Evolutionary conservation across 2,329 filamentous ascomycete species (phyloP).

Genomic region (Fonsecaea nubica): DNA sequence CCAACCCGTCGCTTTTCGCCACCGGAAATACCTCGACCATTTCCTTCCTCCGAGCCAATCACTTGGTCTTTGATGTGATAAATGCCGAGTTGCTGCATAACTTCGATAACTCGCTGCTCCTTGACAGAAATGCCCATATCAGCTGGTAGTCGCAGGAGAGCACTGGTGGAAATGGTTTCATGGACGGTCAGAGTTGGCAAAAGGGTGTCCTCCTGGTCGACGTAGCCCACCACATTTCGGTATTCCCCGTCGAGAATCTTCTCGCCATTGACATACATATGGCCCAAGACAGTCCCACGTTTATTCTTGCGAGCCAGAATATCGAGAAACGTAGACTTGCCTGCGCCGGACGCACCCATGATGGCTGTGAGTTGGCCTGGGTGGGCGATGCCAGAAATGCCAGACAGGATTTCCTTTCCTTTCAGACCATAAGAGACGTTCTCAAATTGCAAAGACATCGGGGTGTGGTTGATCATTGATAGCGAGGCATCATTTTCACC

Average conservation of each 20-base stretch:
- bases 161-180: conserved; percentile 95
- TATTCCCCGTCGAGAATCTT: conserved; percentile 84
- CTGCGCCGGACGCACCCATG: conserved; percentile 97
- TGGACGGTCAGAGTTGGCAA: conserved; percentile 94
- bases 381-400: conserved; percentile 83
- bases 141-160: conserved; percentile 84
- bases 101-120: conserved; percentile 86
- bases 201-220: conserved; percentile 98
- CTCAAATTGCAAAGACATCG: conserved; percentile 85
- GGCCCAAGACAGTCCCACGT: conserved; percentile 75
- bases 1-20: conserved; percentile 95
- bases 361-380: conserved; percentile 96
- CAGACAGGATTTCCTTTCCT: conserved; percentile 81
- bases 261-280: conserved; percentile 93
- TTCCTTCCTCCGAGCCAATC: conserved; percentile 94
- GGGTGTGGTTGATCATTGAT: conserved; percentile 89
- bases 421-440: conserved; percentile 87
- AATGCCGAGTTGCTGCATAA: conserved; percentile 95
- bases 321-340: conserved; percentile 96
- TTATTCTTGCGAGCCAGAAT: conserved; percentile 98
- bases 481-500: conserved; percentile 86
- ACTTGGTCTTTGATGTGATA: conserved; percentile 91
- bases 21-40: conserved; percentile 92
- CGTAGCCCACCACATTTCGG: conserved; percentile 91
- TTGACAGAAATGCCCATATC: conserved; percentile 90